Conservation (phyloP, 306 rosid species). For the Trifolium pratense region DNA sequence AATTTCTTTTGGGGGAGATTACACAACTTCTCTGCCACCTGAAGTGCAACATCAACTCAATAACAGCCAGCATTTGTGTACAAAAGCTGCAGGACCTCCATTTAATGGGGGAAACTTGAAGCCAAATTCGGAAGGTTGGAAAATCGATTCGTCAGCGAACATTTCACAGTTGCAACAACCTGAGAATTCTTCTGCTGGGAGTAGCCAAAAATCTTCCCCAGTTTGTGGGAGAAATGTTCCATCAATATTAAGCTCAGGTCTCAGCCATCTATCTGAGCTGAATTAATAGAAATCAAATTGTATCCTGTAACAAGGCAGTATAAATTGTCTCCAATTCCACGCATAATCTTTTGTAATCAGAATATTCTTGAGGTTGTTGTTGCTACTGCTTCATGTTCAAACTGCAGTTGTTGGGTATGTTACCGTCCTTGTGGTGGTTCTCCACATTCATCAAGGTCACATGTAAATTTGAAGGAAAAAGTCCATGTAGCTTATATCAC, state of each 20-base stretch:
- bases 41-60: slow-evolving; percentile 46
- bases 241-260: slow-evolving; percentile 56
- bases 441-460: slow-evolving; percentile 19
- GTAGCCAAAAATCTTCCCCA: slow-evolving; percentile 54
- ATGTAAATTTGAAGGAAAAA: too few species aligned
- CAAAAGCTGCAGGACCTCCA: slow-evolving; percentile 37
- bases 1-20: slow-evolving; percentile 71
- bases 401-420: slow-evolving; percentile 19
- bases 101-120: slow-evolving; percentile 39
- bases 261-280: slow-evolving; percentile 59
- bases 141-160: slow-evolving; percentile 44
- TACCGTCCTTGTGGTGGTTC: slow-evolving; percentile 13
- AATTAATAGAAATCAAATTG: slow-evolving; percentile 47
- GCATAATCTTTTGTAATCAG: slow-evolving; percentile 27
- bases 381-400: slow-evolving; percentile 31
- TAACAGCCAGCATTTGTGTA: slow-evolving; percentile 41
- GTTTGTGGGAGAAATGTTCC: slow-evolving; percentile 64
- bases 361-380: slow-evolving; percentile 23
- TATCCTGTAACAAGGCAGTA: slow-evolving; percentile 25
- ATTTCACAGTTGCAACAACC: slow-evolving; percentile 47
- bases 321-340: slow-evolving; percentile 15
- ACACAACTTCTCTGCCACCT: slow-evolving; percentile 45
- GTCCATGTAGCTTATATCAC: too few species aligned
- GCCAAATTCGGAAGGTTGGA: slow-evolving; percentile 41
- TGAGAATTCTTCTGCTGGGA: slow-evolving; percentile 48